Conservation (phyloP, 352 stramenopile genomes). For the Globisporangium iwayamae region DNA sequence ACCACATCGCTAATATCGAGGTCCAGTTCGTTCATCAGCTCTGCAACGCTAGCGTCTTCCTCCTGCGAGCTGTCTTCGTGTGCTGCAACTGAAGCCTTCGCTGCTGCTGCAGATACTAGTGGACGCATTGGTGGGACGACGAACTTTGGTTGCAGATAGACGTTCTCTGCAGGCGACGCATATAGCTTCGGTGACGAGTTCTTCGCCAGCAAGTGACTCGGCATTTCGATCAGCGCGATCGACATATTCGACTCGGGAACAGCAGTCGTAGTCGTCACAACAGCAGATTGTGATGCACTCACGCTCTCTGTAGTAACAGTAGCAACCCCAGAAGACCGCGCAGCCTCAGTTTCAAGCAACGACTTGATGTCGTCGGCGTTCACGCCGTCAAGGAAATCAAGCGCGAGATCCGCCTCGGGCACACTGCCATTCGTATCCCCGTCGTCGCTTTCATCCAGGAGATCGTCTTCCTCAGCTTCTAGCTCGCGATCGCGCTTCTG, state of each 20-base stretch:
- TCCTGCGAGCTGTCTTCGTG: constrained; percentile 17
- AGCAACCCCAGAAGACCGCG: neutral
- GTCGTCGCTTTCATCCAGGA: constrained; percentile 24
- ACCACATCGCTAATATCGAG: constrained; percentile 32
- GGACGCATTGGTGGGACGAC: neutral
- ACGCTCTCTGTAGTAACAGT: neutral
- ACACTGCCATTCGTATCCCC: constrained; percentile 10
- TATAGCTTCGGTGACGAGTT: constrained; percentile 18
- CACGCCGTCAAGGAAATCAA: constrained; percentile 58
- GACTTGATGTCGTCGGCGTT: constrained; percentile 47
- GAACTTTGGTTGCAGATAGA: constrained; percentile 12
- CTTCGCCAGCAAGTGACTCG: constrained; percentile 19
- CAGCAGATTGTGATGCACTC: neutral
- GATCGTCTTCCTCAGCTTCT: constrained; percentile 11
- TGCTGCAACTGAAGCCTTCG: neutral
- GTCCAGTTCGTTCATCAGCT: constrained; percentile 48
- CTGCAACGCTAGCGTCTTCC: constrained; percentile 37
- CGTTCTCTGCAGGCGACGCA: constrained; percentile 10
- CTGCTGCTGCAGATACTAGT: neutral
- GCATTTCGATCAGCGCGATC: constrained; percentile 26
- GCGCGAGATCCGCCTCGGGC: constrained; percentile 20
- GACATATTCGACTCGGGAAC: neutral
- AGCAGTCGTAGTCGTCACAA: neutral
- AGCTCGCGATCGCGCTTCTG: constrained; percentile 30
- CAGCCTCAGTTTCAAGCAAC: constrained; percentile 40